Conservation (phyloP, 2,329 filamentous ascomycete genomes). For the Diaporthe australafricana region DNA sequence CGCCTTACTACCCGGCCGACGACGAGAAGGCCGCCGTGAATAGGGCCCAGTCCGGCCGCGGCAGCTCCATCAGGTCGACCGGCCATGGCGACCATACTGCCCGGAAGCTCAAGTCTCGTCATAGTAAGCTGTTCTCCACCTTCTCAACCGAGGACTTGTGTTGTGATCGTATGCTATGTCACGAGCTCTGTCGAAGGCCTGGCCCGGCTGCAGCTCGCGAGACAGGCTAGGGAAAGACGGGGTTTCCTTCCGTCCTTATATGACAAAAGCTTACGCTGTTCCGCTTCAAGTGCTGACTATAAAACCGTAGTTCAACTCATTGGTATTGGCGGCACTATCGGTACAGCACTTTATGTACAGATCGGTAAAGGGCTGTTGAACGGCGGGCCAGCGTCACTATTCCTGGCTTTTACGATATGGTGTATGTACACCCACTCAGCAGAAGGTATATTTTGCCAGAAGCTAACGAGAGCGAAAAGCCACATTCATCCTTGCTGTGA, state of each 20-base stretch:
- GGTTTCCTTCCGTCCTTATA: no score
- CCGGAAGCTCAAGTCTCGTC: conserved; percentile 63
- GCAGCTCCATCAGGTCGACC: conserved; percentile 31
- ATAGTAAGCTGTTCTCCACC: conserved; percentile 13
- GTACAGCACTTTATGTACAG: conserved; percentile 69
- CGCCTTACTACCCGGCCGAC: conserved; percentile 22
- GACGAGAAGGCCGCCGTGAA: conserved; percentile 36
- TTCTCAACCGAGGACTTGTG: neutral
- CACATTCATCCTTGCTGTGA: conserved; percentile 70
- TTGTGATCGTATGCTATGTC: neutral
- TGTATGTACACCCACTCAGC: conserved; percentile 29
- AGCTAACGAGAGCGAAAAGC: conserved; percentile 49
- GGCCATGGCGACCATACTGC: conserved; percentile 56
- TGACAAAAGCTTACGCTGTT: neutral
- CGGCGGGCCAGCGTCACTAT: conserved; percentile 69
- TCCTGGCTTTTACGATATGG: conserved; percentile 72
- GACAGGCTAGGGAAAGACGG: neutral
- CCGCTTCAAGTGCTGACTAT: neutral
- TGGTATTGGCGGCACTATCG: conserved; percentile 72
- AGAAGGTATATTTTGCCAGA: neutral
- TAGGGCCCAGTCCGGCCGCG: conserved; percentile 19
- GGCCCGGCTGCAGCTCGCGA: neutral
- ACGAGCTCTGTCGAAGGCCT: neutral
- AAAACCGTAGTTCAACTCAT: conserved; percentile 60
- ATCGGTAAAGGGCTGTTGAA: conserved; percentile 69